Percentiles rank a stretch among this genome's conserved stretches.
Evolutionary conservation across 2,329 filamentous ascomycete genomes (phyloP).

Genomic region (Phaeosphaeria sp.): DNA sequence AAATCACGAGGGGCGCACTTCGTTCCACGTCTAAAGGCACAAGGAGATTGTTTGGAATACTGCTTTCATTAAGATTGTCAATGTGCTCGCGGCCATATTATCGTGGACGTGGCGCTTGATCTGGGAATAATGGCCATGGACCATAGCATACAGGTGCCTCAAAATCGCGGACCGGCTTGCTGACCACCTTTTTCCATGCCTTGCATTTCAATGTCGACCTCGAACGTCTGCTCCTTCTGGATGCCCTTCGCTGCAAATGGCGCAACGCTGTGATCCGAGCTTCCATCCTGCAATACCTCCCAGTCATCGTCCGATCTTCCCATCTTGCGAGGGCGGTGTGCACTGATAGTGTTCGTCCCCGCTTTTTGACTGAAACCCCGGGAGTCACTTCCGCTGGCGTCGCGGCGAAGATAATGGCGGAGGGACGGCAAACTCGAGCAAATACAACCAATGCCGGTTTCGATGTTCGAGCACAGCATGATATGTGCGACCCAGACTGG

Average conservation of each 20-base stretch:
- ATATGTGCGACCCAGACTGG: conserved; percentile 30
- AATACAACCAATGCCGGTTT: conserved; percentile 31
- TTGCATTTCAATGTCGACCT: conserved; percentile 19
- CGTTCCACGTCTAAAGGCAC: not conserved
- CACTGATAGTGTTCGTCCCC: conserved; percentile 7
- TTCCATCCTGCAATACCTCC: conserved; percentile 24
- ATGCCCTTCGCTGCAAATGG: conserved; percentile 17
- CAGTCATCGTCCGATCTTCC: conserved; percentile 20
- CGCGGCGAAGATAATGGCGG: conserved; percentile 20
- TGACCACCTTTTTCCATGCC: not conserved
- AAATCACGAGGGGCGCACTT: not conserved
- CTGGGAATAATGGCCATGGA: not conserved
- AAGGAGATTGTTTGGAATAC: not conserved
- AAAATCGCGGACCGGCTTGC: not conserved
- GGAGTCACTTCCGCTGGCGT: conserved; percentile 14
- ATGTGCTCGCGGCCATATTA: not conserved
- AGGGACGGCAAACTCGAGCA: conserved; percentile 26
- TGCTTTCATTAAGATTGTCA: not conserved
- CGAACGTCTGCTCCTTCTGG: conserved; percentile 18
- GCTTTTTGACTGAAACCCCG: conserved; percentile 11
- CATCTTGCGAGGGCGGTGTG: conserved; percentile 18
- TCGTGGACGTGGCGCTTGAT: not conserved
- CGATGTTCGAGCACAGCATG: conserved; percentile 32
- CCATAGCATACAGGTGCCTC: not conserved
- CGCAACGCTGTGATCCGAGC: conserved; percentile 19